phyloP scores from a whole-genome alignment of 331 rosid species.

The Malus hybrid region DNA sequence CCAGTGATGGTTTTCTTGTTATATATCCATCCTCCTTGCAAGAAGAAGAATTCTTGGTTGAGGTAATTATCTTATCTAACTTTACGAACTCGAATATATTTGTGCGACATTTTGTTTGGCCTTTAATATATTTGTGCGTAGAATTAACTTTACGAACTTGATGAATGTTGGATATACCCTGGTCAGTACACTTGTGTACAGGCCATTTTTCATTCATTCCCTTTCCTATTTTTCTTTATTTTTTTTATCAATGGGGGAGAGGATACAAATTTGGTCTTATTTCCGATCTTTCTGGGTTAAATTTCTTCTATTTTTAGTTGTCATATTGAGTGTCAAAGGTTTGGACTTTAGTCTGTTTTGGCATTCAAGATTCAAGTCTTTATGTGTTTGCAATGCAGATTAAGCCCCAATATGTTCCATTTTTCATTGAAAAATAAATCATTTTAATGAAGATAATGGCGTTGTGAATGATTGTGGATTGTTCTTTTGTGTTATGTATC shows the following conservation, averaged over 20 bases:
- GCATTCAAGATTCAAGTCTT: not conserved
- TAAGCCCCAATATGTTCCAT: not conserved
- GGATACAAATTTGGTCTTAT: not conserved
- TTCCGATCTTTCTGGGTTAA: not conserved
- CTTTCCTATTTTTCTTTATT: not conserved
- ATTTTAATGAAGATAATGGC: not conserved
- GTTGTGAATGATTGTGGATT: not conserved
- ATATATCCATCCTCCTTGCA: not conserved
- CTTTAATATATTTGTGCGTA: not conserved
- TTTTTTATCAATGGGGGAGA: not conserved
- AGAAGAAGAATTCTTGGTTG: not conserved
- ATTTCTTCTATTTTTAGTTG: not conserved
- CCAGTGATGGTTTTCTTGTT: constrained; percentile 3
- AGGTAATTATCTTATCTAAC: constrained; percentile 13
- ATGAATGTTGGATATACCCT: not conserved
- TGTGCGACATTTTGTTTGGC: not conserved
- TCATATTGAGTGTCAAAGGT: not conserved
- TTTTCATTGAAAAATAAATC: not conserved
- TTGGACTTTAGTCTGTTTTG: not conserved
- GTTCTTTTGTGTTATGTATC: not conserved
- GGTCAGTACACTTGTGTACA: not conserved
- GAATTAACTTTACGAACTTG: not conserved
- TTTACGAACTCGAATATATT: not conserved
- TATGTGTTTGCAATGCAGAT: not conserved
- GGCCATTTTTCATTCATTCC: not conserved